Evolutionary conservation across 2,329 filamentous ascomycete genomes (phyloP).

Genomic region (Talaromyces verruculosus): DNA sequence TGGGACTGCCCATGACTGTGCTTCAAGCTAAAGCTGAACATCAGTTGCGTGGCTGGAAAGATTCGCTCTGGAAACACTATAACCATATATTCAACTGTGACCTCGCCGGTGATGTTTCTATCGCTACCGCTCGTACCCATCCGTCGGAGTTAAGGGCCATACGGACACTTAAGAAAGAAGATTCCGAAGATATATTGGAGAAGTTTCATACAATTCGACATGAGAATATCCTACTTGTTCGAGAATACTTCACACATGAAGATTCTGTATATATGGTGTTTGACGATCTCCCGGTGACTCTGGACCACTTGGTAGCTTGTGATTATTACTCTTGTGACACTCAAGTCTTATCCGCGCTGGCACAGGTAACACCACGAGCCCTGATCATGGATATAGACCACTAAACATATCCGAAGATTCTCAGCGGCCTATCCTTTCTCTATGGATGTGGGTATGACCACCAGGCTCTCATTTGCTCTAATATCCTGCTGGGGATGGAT

Average conservation of each 20-base stretch:
- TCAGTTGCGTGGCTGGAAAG: background rate
- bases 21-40: background rate
- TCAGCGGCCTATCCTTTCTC: background rate
- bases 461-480: background rate
- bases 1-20: background rate
- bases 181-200: background rate
- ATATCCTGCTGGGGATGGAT: background rate
- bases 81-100: background rate
- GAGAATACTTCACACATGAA: background rate
- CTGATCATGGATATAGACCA: background rate
- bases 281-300: background rate
- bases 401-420: background rate
- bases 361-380: background rate
- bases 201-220: background rate
- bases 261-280: background rate
- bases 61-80: background rate
- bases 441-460: background rate
- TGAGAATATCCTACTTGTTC: background rate
- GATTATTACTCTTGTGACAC: background rate
- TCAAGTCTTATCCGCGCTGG: background rate
- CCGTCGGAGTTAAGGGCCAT: background rate
- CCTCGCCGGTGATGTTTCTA: background rate
- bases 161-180: background rate
- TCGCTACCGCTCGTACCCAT: background rate
- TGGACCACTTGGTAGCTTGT: background rate